Conservation (phyloP, 2,329 filamentous ascomycete genomes). For the Trichoderma guizhouense region DNA sequence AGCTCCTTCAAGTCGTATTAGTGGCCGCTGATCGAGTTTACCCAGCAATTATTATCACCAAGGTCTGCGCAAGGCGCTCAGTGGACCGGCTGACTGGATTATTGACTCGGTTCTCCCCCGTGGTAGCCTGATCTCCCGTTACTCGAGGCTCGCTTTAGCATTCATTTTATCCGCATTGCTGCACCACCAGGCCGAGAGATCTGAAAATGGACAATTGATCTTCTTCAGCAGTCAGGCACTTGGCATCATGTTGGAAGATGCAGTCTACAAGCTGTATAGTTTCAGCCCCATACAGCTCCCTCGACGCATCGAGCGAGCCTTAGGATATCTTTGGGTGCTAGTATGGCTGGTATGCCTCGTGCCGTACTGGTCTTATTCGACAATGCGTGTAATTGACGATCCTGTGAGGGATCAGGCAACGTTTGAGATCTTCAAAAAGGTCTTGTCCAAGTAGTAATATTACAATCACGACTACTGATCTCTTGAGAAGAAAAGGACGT, state of each 20-base stretch:
- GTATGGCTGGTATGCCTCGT: background rate
- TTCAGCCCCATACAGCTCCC: background rate
- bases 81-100: background rate
- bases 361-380: background rate
- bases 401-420: background rate
- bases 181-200: background rate
- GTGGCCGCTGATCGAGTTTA: background rate
- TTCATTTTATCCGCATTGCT: background rate
- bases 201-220: background rate
- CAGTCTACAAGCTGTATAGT: background rate
- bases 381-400: background rate
- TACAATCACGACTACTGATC: background rate
- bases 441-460: background rate
- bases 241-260: background rate
- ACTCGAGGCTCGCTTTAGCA: background rate
- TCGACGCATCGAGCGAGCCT: background rate
- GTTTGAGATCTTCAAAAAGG: background rate
- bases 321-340: background rate
- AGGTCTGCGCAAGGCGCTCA: background rate
- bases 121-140: background rate
- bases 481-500: background rate
- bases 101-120: background rate
- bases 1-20: background rate
- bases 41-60: background rate
- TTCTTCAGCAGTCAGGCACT: conserved; percentile 4